Percentiles rank a stretch among this genome's conserved stretches.
Conservation (phyloP, 805 yeast species). For the Barnettozyma botsteinii region DNA sequence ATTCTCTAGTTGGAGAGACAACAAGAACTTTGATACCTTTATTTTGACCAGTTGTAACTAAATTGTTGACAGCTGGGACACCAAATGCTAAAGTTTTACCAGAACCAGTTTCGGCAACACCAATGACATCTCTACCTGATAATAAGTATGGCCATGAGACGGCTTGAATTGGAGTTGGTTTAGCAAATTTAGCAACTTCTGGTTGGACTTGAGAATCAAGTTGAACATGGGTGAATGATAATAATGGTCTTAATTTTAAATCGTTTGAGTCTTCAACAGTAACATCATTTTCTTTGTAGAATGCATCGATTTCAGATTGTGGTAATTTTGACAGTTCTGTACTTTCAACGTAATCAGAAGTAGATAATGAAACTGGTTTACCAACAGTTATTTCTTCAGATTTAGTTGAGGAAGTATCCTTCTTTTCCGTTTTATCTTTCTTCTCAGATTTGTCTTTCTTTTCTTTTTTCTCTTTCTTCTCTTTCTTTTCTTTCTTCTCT, state of each 20-base stretch:
- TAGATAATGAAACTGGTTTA: not conserved
- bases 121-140: conserved; percentile 78
- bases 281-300: conserved; percentile 67
- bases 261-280: conserved; percentile 64
- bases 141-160: conserved; percentile 90
- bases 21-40: conserved; percentile 69
- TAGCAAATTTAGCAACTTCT: conserved; percentile 67
- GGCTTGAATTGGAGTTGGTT: conserved; percentile 95
- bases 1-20: conserved; percentile 95
- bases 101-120: conserved; percentile 98
- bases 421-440: conserved; percentile 33
- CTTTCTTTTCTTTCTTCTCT: conserved; percentile 18
- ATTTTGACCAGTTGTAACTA: conserved; percentile 32
- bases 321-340: conserved; percentile 36
- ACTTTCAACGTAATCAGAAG: conserved; percentile 32
- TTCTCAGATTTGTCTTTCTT: conserved; percentile 28
- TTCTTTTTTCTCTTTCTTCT: conserved; percentile 19
- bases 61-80: conserved; percentile 86
- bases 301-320: conserved; percentile 53
- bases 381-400: conserved; percentile 24
- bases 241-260: conserved; percentile 55
- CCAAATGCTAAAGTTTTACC: conserved; percentile 98
- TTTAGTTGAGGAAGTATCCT: conserved; percentile 27
- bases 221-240: conserved; percentile 58
- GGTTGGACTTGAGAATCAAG: conserved; percentile 50